Evolutionary conservation across 257 asterid species (phyloP).

Genomic region (Craterostigma plantagineum): DNA sequence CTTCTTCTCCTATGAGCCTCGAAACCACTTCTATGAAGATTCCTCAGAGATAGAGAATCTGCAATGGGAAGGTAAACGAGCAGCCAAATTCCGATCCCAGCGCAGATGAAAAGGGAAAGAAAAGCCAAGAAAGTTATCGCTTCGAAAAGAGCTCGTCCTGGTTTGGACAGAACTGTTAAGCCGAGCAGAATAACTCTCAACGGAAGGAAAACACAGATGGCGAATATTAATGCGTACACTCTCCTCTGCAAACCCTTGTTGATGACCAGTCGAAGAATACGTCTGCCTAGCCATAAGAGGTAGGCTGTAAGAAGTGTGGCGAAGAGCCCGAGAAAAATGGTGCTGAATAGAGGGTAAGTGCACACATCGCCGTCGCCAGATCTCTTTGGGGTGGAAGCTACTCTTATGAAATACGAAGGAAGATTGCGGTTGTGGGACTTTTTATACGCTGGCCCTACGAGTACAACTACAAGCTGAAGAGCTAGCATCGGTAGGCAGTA

Average conservation of each 20-base stretch:
- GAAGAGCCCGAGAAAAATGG: constrained; percentile 51
- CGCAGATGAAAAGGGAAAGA: constrained; percentile 56
- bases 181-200: constrained; percentile 56
- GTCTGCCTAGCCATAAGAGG: constrained; percentile 55
- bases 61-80: constrained; percentile 72
- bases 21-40: constrained; percentile 17
- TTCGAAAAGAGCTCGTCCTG: constrained; percentile 28
- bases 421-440: constrained; percentile 14
- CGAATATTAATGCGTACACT: constrained; percentile 46
- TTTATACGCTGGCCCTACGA: constrained; percentile 31
- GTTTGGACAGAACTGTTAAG: constrained; percentile 39
- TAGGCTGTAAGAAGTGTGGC: constrained; percentile 33
- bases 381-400: constrained; percentile 12
- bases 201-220: constrained; percentile 37
- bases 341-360: constrained; percentile 69
- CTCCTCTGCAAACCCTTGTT: constrained; percentile 71
- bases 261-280: constrained; percentile 47
- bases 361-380: constrained; percentile 32
- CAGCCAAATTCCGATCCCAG: constrained; percentile 42
- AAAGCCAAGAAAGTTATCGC: constrained; percentile 55
- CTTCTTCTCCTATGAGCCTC: constrained; percentile 23
- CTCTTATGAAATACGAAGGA: constrained; percentile 42
- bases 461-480: constrained; percentile 47
- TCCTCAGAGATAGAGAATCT: constrained; percentile 57
- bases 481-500: constrained; percentile 49